Conservation (phyloP, 179 eudicot genomes). For the Vitellaria paradoxa region DNA sequence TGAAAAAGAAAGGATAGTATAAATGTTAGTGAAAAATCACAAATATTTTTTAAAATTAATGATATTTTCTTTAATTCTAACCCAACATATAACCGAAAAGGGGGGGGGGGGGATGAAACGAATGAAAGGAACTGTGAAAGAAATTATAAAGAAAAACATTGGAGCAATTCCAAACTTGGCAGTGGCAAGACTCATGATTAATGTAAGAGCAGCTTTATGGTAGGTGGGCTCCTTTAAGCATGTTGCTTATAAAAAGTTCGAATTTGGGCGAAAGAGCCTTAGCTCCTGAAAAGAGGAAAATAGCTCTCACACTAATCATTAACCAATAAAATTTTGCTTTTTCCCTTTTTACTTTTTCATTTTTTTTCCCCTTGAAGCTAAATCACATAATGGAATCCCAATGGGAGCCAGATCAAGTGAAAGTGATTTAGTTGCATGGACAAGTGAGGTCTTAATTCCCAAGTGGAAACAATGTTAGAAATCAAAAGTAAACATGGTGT, state of each 20-base stretch:
- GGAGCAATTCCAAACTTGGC: slow-evolving; percentile 23
- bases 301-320: slow-evolving; percentile 18
- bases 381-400: slow-evolving; percentile 2
- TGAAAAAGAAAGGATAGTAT: background rate
- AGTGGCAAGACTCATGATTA: slow-evolving; percentile 28
- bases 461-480: no score
- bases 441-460: no score
- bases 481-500: no score
- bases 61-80: background rate
- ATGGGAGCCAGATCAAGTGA: slow-evolving; percentile 21
- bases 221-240: slow-evolving; percentile 23
- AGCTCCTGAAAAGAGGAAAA: slow-evolving; percentile 17
- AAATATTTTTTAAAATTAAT: background rate
- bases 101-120: no score
- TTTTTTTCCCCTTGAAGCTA: background rate
- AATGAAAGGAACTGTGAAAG: background rate
- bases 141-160: background rate
- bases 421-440: background rate
- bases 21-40: background rate
- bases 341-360: background rate
- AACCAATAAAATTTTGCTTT: slow-evolving; percentile 5
- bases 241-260: slow-evolving; percentile 8
- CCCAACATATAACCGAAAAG: background rate
- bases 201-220: slow-evolving; percentile 6
- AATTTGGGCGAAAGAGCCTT: slow-evolving; percentile 10